Evolutionary conservation across 768 basidiomycete species (phyloP), one percentile per base, ranked within the genome.

Genomic region (Termitomyces sp.): DNA sequence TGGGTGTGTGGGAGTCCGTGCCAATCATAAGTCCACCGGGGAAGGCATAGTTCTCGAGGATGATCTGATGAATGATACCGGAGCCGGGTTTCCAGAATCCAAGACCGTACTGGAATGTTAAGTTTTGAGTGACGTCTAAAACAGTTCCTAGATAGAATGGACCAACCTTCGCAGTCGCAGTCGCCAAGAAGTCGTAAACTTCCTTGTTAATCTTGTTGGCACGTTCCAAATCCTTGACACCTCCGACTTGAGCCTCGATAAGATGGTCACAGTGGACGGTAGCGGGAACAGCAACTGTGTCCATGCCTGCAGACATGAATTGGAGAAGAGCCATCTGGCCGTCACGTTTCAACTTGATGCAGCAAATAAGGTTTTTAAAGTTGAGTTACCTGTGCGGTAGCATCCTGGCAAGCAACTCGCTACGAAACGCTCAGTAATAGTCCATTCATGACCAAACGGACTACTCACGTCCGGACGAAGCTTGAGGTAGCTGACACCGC

Each of bases 281-380:
- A 63, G 96, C 96, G 34, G 96, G 96, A 62, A 98, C 95, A 47
- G 96, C 96, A 41, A 92, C 93, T 47, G 94, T 96, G 71, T 92
- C 92, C 84, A 99, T 94, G 62, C 96, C 96, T 18, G 97, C 94
- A 52, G 97, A 98, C 97, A 99, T 99, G 85, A 99, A 99, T 81
- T 99, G 97, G 64, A 99, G 83, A 56, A 99, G 84, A 20, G 97
- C 97, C 97, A 99, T 99, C 92, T 98, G 10, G 52, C 7, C 44
- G 64, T 74, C 71, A 73, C 67, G n/a, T 68, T 74, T 66, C 72
- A 66, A 65, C 56, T 56, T 56, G 48, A 55, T 49, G 31, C 65
- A 57, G 64, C 60, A 42, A 29, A 29, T 52, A 37, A 59, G 24
- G 3, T 7, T 12, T 45, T 41, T 20, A 16, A 22, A 10, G 24